These are phyloP conservation scores for Naganishia liquefaciens DNA, from an alignment of 1,284 basidiomycete species.

Conservation along the genomic window DNA sequence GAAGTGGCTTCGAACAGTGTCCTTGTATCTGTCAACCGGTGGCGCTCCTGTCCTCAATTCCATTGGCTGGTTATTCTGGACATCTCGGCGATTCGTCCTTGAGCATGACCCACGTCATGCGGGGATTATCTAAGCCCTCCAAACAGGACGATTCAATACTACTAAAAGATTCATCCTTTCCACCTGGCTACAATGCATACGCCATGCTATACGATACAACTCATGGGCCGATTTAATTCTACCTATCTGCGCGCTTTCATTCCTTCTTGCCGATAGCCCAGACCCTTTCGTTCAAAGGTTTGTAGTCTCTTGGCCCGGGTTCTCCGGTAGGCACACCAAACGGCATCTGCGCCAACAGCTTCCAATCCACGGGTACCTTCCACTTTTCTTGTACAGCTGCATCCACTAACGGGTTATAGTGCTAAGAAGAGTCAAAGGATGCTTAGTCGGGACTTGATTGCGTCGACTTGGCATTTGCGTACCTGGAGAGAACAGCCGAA, in stretches of 20 bases:
- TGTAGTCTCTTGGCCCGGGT: conserved; percentile 49
- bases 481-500: conserved; percentile 56
- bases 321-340: conserved; percentile 53
- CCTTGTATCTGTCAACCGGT: too few species aligned
- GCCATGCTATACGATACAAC: conserved; percentile 3
- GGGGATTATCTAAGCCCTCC: too few species aligned
- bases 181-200: background rate
- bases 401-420: conserved; percentile 44
- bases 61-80: too few species aligned
- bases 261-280: conserved; percentile 41
- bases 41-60: too few species aligned
- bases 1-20: too few species aligned
- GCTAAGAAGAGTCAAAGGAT: conserved; percentile 48
- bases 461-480: conserved; percentile 20
- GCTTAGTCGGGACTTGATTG: background rate
- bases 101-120: too few species aligned
- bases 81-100: too few species aligned
- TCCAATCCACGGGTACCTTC: conserved; percentile 52
- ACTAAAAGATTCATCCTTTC: too few species aligned
- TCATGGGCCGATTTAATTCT: background rate
- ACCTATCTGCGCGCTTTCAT: background rate
- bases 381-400: conserved; percentile 46
- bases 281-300: conserved; percentile 52
- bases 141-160: too few species aligned
- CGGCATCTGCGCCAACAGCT: conserved; percentile 54